Base-by-base conservation (phyloP, 345 rosid species). In the Ricinus communis region DNA sequence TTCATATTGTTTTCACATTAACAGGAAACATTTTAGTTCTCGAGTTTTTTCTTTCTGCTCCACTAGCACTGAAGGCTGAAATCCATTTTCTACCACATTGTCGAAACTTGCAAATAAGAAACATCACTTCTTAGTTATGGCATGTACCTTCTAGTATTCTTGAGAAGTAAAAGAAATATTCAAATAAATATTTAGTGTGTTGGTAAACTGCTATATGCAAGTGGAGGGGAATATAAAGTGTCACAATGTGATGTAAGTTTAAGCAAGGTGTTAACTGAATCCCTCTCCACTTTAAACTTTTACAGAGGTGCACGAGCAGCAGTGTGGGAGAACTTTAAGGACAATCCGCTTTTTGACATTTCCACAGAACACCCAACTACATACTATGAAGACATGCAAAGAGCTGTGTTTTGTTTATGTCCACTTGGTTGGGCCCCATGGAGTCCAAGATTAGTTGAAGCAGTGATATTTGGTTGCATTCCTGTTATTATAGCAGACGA, bases 381-480 rank as follows among this genome's bases (percentile, higher is more conserved):
- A 13, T 94, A 91, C 76, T 94, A 94, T 1, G 97, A 94, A 88
- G 98, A 94, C 78, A 94, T 94, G 98, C 97, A 94, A 65, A 82
- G 97, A 71, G 84, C 97, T 33, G 83, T 88, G 55, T 91, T 94
- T 83, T 95, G 97, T 72, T 70, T 95, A 76, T 95, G 97, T 65
- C 97, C 97, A 0, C 85, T 95, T 36, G 97, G 99, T 0, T 95
- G 97, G 99, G 97, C 97, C 0, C 99, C 99, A 3, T 92, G 97
- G 99, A 95, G 99, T 76, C 97, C 99, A 0, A 86, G 97, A 81
- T 81, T 95, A 41, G 99, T 95, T 4, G 99, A 95, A 84, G 99
- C 97, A 0, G 97, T 95, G 51, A 97, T 95, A 46, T 95, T 95
- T 70, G 99, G 99, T 8, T 95, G 99, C 82, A 92, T 95, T 64